Conservation (phyloP, 495 filamentous ascomycete genomes). For the Aspergillus sclerotioniger region DNA sequence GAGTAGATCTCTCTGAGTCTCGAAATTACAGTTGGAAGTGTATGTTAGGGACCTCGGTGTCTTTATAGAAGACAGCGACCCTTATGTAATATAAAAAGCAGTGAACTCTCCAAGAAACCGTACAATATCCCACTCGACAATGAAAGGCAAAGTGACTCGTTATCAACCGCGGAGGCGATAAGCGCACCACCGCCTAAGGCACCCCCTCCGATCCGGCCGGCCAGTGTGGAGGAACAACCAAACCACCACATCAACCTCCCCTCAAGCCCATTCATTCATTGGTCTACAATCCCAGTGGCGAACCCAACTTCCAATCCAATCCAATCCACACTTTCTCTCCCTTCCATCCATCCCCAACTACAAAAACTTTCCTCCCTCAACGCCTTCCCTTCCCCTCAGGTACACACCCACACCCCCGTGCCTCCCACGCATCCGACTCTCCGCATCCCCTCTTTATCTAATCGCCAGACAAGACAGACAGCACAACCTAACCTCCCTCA, state of each 20-base stretch:
- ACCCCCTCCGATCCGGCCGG: neutral
- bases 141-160: too few species aligned
- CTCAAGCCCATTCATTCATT: neutral
- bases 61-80: neutral
- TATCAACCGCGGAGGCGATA: neutral
- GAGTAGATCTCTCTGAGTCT: too few species aligned
- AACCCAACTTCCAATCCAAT: neutral
- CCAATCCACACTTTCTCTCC: neutral
- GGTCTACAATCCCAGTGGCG: neutral
- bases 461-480: neutral
- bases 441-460: constrained; percentile 4
- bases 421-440: neutral
- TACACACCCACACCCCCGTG: neutral
- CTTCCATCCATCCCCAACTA: neutral
- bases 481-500: neutral
- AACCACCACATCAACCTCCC: neutral
- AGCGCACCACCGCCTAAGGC: constrained; percentile 7
- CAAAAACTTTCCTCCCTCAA: neutral
- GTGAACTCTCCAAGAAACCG: neutral
- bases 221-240: too few species aligned
- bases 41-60: too few species aligned
- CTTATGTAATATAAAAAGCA: neutral
- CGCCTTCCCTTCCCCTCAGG: neutral
- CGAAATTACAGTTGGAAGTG: too few species aligned
- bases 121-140: too few species aligned